Evolutionary conservation across 2,329 filamentous ascomycete genomes (phyloP), one percentile per base, ranked within the genome.

Genomic region (Coleophoma eucalyptorum): DNA sequence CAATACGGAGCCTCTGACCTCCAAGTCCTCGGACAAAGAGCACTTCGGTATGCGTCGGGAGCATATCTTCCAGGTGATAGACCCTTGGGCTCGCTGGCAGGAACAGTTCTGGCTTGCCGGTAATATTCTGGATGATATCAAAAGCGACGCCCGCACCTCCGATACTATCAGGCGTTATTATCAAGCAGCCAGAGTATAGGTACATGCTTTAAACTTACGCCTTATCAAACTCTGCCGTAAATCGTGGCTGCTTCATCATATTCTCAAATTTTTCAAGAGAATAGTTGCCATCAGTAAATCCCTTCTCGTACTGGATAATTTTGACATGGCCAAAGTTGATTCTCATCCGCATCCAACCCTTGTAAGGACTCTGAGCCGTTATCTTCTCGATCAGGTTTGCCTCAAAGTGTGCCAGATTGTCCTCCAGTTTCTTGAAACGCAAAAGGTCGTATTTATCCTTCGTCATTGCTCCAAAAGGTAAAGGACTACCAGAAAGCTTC

Each of bases 271-370:
- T 46, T 15, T 55, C 37, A 33, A 60, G 62, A 5, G 46, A 31
- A 31, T 53, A 55, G 11, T 55, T 33, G 6, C 34, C 42, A 10
- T 55, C 41, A 15, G 19, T 18, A 37, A 65, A 61, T 4, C 46
- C 50, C 16, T 50, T 50, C 12, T 47, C 56, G 41, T 56, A 64
- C 12, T 53, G 48, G 15, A 26, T 51, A 1, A 67, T 46, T 31
- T 55, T 47, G 8, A 62, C 33, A 38, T 62, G 55, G 15, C 64
- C 65, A 49, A 66, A 65, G 32, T 63, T 55, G 7, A 67, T 54
- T 18, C 65, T 56, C 61, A 67, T 64, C 33, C 56, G 54, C 62
- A 66, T 64, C 55, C 58, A 57, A 21, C 50, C 53, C 32, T 58
- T 61, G 3, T 62, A 26, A 13, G 55, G 52, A 31, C 56, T 56